Conservation (phyloP, 2,329 filamentous ascomycete genomes). For the Aspergillus jensenii region DNA sequence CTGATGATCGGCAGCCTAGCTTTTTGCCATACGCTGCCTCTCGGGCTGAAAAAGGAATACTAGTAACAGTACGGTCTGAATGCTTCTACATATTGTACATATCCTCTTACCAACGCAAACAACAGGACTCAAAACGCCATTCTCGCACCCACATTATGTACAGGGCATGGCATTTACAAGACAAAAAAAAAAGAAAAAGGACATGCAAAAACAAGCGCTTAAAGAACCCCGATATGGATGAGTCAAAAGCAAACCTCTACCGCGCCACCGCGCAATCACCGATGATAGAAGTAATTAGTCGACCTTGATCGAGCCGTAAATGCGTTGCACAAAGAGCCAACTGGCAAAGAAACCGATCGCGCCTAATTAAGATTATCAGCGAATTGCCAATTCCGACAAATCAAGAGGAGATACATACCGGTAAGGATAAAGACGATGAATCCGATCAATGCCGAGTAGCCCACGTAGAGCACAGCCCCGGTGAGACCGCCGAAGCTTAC, state of each 20-base stretch:
- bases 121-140: conserved; percentile 5
- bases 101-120: background rate
- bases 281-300: conserved; percentile 56
- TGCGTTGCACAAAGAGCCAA: conserved; percentile 90
- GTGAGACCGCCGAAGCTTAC: conserved; percentile 81
- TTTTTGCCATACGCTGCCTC: background rate
- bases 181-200: background rate
- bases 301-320: conserved; percentile 97
- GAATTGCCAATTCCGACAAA: background rate
- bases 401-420: conserved; percentile 59
- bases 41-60: background rate
- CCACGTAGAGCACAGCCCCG: conserved; percentile 86
- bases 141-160: conserved; percentile 17
- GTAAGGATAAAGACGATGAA: conserved; percentile 92
- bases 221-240: background rate
- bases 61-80: background rate
- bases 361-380: conserved; percentile 53
- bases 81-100: conserved; percentile 5
- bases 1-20: background rate
- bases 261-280: background rate
- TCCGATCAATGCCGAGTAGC: conserved; percentile 86
- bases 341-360: conserved; percentile 94
- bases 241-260: background rate
- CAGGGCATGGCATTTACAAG: conserved; percentile 7
- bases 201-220: conserved; percentile 2